A percentile compares a stretch with the other conserved stretches of the same genome.
Evolutionary conservation across 108 stramenopile species (phyloP).

Genomic region (Conticribra weissflogii): DNA sequence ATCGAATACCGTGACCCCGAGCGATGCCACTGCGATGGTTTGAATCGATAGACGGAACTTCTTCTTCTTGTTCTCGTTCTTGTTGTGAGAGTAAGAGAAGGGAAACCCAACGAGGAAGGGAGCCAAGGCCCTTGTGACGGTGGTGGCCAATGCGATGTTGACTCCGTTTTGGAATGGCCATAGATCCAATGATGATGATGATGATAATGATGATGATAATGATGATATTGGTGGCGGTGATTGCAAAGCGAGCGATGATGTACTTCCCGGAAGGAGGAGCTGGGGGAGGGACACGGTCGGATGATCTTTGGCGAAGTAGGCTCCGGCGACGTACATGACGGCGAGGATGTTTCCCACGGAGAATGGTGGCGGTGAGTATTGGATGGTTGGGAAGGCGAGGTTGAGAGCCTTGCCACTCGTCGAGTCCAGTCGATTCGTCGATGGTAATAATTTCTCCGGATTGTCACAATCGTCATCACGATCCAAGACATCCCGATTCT

Average conservation of each 20-base stretch:
- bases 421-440: not conserved
- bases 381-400: not conserved
- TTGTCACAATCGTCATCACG: no score
- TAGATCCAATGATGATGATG: slow-evolving; percentile 6
- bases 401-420: not conserved
- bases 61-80: not conserved
- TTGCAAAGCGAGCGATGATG: no score
- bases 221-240: not conserved
- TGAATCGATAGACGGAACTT: slow-evolving; percentile 14
- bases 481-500: no score
- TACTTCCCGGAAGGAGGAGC: no score
- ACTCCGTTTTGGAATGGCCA: slow-evolving; percentile 66
- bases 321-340: slow-evolving; percentile 24
- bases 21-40: slow-evolving; percentile 23
- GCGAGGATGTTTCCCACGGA: slow-evolving; percentile 29
- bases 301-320: slow-evolving; percentile 32
- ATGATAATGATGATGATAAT: not conserved
- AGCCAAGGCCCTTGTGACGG: slow-evolving; percentile 51
- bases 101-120: slow-evolving; percentile 28
- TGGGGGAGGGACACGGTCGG: slow-evolving; percentile 21
- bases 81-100: slow-evolving; percentile 28
- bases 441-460: not conserved
- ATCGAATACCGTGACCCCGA: slow-evolving; percentile 37
- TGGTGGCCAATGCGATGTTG: slow-evolving; percentile 57
- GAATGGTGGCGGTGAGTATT: not conserved